Percentiles rank a stretch among this genome's conserved stretches.
phyloP scores from a whole-genome alignment of 495 filamentous ascomycete species.

The Xylaria cubensis region DNA sequence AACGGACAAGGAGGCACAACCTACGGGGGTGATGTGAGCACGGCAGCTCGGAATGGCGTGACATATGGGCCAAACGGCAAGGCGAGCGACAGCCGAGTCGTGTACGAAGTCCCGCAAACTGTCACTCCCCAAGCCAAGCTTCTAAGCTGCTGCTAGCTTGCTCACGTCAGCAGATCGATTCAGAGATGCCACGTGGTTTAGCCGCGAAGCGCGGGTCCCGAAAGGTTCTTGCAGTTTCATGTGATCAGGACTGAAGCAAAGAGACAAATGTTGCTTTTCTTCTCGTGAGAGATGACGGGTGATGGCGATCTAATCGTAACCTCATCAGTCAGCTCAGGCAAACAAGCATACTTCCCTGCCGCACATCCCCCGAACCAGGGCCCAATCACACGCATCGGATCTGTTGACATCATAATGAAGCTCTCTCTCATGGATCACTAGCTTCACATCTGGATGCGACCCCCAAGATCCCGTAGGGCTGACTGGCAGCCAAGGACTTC shows the following conservation, averaged over 20 bases:
- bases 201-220: background rate
- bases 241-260: background rate
- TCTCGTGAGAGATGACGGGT: background rate
- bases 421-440: background rate
- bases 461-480: conserved; percentile 1
- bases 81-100: background rate
- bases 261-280: background rate
- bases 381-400: background rate
- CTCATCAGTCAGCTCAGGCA: background rate
- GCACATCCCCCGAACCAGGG: background rate
- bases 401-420: background rate
- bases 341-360: background rate
- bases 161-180: background rate
- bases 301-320: background rate
- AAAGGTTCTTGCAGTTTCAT: too few relatives aligned
- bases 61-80: background rate
- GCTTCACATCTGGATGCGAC: background rate
- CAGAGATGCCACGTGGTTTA: background rate
- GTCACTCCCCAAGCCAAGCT: background rate
- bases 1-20: background rate
- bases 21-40: background rate
- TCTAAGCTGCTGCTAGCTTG: background rate
- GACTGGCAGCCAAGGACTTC: background rate
- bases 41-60: background rate
- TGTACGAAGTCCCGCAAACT: background rate